Evolutionary conservation across 352 stramenopile genomes (phyloP), one percentile per base, ranked within the genome.

Genomic region (Pythium aquatile): DNA sequence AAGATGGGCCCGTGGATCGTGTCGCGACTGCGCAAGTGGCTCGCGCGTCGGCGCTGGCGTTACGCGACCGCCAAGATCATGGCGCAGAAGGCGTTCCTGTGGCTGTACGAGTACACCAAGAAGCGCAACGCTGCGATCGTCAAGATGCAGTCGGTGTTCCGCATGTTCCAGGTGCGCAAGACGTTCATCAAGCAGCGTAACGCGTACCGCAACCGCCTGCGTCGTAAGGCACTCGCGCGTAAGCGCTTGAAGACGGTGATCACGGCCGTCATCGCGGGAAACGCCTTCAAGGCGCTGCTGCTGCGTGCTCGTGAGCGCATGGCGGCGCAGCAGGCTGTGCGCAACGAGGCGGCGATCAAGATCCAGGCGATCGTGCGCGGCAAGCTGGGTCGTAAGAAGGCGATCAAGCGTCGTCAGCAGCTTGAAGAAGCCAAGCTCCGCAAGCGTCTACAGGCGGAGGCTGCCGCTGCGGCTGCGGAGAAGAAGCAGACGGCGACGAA

Each of bases 1-100:
- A 94, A 94, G 70, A 94, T 94, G 83, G 86, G 86, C 14, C 81
- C 83, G 29, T 93, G 86, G 84, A 93, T 95, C 55, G 84, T 95
- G 30, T 79, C 83, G 46, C 84, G 86, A 40, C 67, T 95, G 39
- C 78, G 83, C 24, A 93, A 93, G 77, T 95, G 86, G 86, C 80
- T 95, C 52, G 86, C 86, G 17, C 79, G 86, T 66, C 80, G 86
- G 46, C 86, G 86, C 29, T 95, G 86, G 86, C 84, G 87, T 63
- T 94, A 94, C 69, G 87, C 85, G 26, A 68, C 86, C 24, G 87
- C 87, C 33, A 96, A 96, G 73, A 85, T 96, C 58, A 73, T 93
- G 44, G 83, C 84, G 9, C 85, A 96, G 68, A 81, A 80, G 42
- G 80, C 84, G 20, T 96, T 96, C 74, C 37, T 93, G 58, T 87